Evolutionary conservation across 768 basidiomycete species (phyloP).

Genomic region (Suillus fuscotomentosus): DNA sequence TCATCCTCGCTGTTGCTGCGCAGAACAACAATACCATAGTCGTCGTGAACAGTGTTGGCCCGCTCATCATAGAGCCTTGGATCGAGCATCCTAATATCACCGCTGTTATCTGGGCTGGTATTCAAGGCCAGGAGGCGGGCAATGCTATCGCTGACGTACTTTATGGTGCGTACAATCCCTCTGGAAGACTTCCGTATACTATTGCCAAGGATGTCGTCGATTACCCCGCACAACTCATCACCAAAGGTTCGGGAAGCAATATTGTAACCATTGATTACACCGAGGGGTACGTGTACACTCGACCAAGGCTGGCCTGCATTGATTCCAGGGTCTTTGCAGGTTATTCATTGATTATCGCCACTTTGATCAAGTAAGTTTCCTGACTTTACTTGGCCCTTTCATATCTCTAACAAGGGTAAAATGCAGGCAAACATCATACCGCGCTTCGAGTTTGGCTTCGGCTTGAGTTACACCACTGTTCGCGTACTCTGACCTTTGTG

Average conservation of each 20-base stretch:
- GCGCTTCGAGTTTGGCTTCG: slow-evolving; percentile 50
- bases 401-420: slow-evolving; percentile 1
- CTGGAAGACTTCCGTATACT: slow-evolving; percentile 70
- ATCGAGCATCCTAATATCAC: slow-evolving; percentile 73
- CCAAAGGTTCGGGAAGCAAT: slow-evolving; percentile 31
- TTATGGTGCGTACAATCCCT: slow-evolving; percentile 68
- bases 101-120: slow-evolving; percentile 70
- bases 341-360: slow-evolving; percentile 66
- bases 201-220: slow-evolving; percentile 61
- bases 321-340: slow-evolving; percentile 18
- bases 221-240: slow-evolving; percentile 52
- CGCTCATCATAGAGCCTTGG: slow-evolving; percentile 63
- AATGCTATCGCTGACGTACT: slow-evolving; percentile 69
- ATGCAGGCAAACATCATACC: slow-evolving; percentile 63
- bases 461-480: slow-evolving; percentile 45
- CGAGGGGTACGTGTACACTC: slow-evolving; percentile 41
- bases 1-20: slow-evolving; percentile 66
- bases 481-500: slow-evolving; percentile 31
- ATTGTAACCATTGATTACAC: slow-evolving; percentile 43
- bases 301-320: not conserved
- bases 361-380: slow-evolving; percentile 54
- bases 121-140: slow-evolving; percentile 66
- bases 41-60: slow-evolving; percentile 47
- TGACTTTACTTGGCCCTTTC: not conserved
- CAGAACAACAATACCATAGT: slow-evolving; percentile 44